phyloP scores from a whole-genome alignment of 2,329 filamentous ascomycete species.

The Diplodia sapinea region DNA sequence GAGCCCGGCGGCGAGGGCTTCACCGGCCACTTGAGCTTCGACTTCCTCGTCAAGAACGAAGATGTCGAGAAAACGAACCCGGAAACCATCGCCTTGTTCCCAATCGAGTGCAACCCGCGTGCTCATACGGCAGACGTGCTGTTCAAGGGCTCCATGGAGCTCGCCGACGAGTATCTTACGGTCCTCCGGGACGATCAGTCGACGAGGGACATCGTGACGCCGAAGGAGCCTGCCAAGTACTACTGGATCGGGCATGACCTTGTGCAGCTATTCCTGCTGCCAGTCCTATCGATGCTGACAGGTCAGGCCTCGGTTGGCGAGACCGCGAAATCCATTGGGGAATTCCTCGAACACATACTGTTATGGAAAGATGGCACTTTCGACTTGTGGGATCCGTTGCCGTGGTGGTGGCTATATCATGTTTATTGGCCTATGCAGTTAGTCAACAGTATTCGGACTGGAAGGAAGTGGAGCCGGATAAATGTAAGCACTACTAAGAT shows the following conservation, averaged over 20 bases:
- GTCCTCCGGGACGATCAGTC: slow-evolving; percentile 45
- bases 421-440: slow-evolving; percentile 63
- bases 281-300: slow-evolving; percentile 33
- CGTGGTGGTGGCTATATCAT: slow-evolving; percentile 59
- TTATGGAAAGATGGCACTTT: slow-evolving; percentile 59
- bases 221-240: slow-evolving; percentile 43
- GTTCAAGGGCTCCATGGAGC: slow-evolving; percentile 54
- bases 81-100: slow-evolving; percentile 56
- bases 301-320: neutral
- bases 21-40: slow-evolving; percentile 75
- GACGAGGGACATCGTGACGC: slow-evolving; percentile 30
- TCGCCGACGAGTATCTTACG: slow-evolving; percentile 62
- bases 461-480: slow-evolving; percentile 65
- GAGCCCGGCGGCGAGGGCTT: slow-evolving; percentile 55
- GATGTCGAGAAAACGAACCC: slow-evolving; percentile 41
- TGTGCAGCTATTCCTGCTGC: slow-evolving; percentile 57
- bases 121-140: slow-evolving; percentile 71
- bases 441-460: slow-evolving; percentile 50
- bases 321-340: slow-evolving; percentile 33
- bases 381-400: slow-evolving; percentile 56
- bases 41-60: slow-evolving; percentile 68
- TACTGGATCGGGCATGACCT: slow-evolving; percentile 75
- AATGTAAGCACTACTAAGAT: slow-evolving; percentile 72
- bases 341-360: slow-evolving; percentile 51
- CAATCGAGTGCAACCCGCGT: slow-evolving; percentile 74